Base-by-base conservation (phyloP, 768 basidiomycete genomes). In the Panaeolus cyanescens region DNA sequence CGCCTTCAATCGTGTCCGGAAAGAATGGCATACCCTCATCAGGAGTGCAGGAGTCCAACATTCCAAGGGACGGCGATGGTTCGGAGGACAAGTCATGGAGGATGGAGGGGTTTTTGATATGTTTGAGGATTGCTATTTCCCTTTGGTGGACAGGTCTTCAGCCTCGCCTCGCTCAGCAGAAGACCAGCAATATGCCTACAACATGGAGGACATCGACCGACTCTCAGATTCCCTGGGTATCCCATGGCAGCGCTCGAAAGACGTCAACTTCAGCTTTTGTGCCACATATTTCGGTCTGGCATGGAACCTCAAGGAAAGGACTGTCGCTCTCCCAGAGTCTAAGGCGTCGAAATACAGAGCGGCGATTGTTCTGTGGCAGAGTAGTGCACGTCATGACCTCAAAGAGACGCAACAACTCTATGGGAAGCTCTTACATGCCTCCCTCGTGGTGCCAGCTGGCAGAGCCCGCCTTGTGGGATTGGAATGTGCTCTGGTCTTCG, bases 391-490 rank as follows among this genome's bases (percentile, higher is more conserved):
- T 0, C 79, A 78, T 57, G 60, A 55, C 22, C 65, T 73, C 15
- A 50, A 68, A 3, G 70, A 79, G 7, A 68, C 74, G 12, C 55
- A 71, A 12, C 69, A 65, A 17, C 66, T 80, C 0, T 69, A 75
- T 37, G 72, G 79, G 0, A 79, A 80, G 50, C 67, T 80, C 0
- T 53, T 73, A 0, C 80, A 80, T 20, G 55, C 70, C 0, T 63
- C 59, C 10, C 34, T 65, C 0, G 58, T 76, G 1, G 25, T 74
- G 1, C 68, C 68, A 10, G 77, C 71, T 4, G 59, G 70, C 0
- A 6, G 55, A 17, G 74, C 79, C 0, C 79, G 78, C 62, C 70
- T 81, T 40, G 78, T 74, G 22, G 45, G 45, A 13, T 55, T 80
- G 15, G 74, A 80, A 54, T 12, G 66, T 62, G 75, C 79, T 68